phyloP scores from a whole-genome alignment of 1,284 basidiomycete species.

The Sphagnurus paluster region DNA sequence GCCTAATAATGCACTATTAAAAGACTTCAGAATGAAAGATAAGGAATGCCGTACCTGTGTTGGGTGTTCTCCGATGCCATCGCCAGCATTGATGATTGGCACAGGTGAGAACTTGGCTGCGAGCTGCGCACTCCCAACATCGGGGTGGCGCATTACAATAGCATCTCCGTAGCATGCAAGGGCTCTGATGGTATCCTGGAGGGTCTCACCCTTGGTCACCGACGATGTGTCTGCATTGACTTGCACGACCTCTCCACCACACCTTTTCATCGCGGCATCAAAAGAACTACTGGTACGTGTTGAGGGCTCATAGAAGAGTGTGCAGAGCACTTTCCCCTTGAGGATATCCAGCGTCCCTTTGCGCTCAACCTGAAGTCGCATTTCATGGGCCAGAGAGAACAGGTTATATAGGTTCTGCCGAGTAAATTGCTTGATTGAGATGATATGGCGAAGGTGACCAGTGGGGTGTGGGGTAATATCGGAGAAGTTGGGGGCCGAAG shows the following conservation, averaged over 20 bases:
- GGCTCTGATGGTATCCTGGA: slow-evolving; percentile 94
- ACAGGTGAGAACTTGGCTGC: slow-evolving; percentile 96
- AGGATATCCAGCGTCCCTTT: slow-evolving; percentile 89
- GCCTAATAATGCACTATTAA: slow-evolving; percentile 48
- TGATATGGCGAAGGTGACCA: slow-evolving; percentile 78
- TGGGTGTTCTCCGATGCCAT: slow-evolving; percentile 97
- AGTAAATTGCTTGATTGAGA: slow-evolving; percentile 93
- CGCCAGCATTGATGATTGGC: slow-evolving; percentile 95
- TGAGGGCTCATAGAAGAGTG: slow-evolving; percentile 98
- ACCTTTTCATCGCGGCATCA: slow-evolving; percentile 98
- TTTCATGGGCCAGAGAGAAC: slow-evolving; percentile 95
- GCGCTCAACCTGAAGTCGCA: slow-evolving; percentile 94
- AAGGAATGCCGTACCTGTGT: slow-evolving; percentile 67
- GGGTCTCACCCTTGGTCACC: slow-evolving; percentile 91
- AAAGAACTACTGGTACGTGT: slow-evolving; percentile 97
- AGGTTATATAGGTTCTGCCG: slow-evolving; percentile 92
- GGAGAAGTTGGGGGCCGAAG: slow-evolving; percentile 30
- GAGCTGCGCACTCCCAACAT: slow-evolving; percentile 86
- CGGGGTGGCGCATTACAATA: slow-evolving; percentile 93
- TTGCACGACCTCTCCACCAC: slow-evolving; percentile 92
- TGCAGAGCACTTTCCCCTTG: slow-evolving; percentile 90
- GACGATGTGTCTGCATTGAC: slow-evolving; percentile 85
- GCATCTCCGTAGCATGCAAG: slow-evolving; percentile 96
- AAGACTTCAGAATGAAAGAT: background rate
- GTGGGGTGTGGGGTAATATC: slow-evolving; percentile 45